Percentiles rank a stretch among this genome's conserved stretches.
phyloP scores from a whole-genome alignment of 2,329 filamentous ascomycete species.

The Falciphora oryzae region DNA sequence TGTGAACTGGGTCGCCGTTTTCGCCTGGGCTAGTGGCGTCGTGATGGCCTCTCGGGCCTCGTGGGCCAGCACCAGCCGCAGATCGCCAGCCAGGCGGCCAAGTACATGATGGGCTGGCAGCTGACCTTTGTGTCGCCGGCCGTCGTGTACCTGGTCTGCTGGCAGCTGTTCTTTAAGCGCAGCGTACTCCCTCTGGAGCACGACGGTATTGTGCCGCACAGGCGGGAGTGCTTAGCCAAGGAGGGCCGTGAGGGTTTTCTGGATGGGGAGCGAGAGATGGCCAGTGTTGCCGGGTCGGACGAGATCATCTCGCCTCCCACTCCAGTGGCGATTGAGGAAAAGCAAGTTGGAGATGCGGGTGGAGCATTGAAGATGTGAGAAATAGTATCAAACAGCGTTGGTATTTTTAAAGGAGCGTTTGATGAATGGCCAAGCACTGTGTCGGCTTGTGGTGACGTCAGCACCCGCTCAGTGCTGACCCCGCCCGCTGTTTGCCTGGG shows the following conservation, averaged over 20 bases:
- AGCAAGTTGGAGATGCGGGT: too few species aligned
- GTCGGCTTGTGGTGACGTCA: too few species aligned
- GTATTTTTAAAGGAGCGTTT: too few species aligned
- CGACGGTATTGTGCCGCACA: constrained; percentile 18
- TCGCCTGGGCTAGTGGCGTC: constrained; percentile 21
- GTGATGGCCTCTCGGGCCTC: constrained; percentile 29
- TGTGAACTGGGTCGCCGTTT: too few species aligned
- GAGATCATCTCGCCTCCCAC: too few species aligned
- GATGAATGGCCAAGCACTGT: too few species aligned
- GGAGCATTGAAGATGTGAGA: too few species aligned
- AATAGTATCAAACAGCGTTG: too few species aligned
- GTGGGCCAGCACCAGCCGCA: constrained; percentile 25
- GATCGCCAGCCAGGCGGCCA: constrained; percentile 23
- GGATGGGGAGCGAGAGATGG: constrained; percentile 10
- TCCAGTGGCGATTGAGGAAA: too few species aligned
- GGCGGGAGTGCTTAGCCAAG: constrained; percentile 16
- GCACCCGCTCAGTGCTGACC: too few species aligned
- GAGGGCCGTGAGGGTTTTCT: constrained; percentile 14
- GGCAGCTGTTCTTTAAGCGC: constrained; percentile 18
- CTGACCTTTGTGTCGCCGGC: constrained; percentile 23
- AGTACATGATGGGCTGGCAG: constrained; percentile 28
- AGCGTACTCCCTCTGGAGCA: constrained; percentile 19
- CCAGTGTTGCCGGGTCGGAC: too few species aligned
- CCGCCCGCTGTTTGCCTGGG: too few species aligned
- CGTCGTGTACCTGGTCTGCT: constrained; percentile 19